Evolutionary conservation across 169 alveolate genomes (phyloP).

Genomic region (Plasmodium sp.): DNA sequence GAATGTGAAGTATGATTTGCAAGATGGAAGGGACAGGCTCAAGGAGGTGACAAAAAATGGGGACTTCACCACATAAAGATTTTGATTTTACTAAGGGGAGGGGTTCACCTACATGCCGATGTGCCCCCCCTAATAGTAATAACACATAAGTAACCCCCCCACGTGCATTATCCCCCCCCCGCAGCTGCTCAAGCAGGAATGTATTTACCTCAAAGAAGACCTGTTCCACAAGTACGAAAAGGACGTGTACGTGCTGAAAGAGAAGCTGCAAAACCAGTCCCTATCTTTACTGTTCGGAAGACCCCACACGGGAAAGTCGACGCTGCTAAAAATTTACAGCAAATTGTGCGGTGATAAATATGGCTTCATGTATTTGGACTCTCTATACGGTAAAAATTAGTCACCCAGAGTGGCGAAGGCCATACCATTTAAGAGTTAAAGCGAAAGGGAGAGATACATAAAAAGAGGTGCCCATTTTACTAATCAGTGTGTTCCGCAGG

Average conservation of each 20-base stretch:
- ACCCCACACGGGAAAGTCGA: constrained; percentile 41
- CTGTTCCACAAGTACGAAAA: constrained; percentile 20
- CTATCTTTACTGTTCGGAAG: constrained; percentile 30
- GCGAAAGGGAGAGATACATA: no score
- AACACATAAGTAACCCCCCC: no score
- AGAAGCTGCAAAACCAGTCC: constrained; percentile 37
- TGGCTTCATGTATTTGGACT: constrained; percentile 46
- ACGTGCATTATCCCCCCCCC: no score
- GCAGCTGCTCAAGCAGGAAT: constrained; percentile 24
- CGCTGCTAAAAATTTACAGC: constrained; percentile 51
- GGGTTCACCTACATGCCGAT: background rate
- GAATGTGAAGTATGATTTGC: constrained; percentile 5
- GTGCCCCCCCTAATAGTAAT: background rate
- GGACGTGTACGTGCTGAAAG: constrained; percentile 45
- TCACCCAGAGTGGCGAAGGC: background rate
- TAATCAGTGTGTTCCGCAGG: background rate
- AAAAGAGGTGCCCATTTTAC: background rate
- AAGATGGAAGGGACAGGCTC: background rate
- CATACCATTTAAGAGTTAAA: background rate
- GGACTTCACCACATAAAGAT: background rate
- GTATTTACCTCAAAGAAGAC: constrained; percentile 25
- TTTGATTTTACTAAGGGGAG: background rate
- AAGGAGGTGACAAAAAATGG: constrained; percentile 39
- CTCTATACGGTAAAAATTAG: constrained; percentile 46
- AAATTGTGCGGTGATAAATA: constrained; percentile 15